These are phyloP conservation scores for Neoconidiobolus thromboides DNA, from an alignment of 371 early-diverging fungal species.

Conservation along the genomic window DNA sequence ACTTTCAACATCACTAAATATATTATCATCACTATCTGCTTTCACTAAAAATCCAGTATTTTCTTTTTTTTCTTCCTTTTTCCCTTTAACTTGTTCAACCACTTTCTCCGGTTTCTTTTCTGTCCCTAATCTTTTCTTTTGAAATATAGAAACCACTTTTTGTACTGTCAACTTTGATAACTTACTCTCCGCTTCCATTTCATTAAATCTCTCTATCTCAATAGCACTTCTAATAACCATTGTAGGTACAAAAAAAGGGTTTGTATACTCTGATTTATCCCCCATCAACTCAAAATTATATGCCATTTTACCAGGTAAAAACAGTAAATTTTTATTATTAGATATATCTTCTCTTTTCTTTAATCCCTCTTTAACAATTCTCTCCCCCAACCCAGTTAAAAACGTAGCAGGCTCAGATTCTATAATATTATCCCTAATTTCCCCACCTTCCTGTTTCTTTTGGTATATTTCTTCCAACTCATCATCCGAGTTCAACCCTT, in stretches of 20 bases:
- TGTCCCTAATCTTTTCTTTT: constrained; percentile 5
- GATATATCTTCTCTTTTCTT: constrained; percentile 11
- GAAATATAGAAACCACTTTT: no score
- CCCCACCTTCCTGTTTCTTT: constrained; percentile 8
- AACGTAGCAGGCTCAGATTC: constrained; percentile 9
- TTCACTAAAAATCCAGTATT: constrained; percentile 7
- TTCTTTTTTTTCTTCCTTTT: constrained; percentile 11
- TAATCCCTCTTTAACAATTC: constrained; percentile 19
- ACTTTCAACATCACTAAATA: constrained; percentile 70
- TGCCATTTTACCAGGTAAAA: constrained; percentile 58
- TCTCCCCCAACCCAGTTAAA: constrained; percentile 14
- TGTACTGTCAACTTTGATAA: constrained; percentile 38
- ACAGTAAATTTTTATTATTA: constrained; percentile 40
- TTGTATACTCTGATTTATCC: constrained; percentile 28
- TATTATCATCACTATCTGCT: constrained; percentile 49
- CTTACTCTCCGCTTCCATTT: constrained; percentile 30
- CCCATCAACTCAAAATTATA: constrained; percentile 49
- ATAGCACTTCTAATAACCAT: constrained; percentile 50
- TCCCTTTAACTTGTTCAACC: constrained; percentile 35
- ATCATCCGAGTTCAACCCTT: constrained; percentile 7
- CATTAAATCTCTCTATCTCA: constrained; percentile 8
- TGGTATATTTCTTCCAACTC: constrained; percentile 10
- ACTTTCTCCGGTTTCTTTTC: constrained; percentile 37
- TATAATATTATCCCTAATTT: neutral
- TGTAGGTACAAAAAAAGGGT: constrained; percentile 48